These are phyloP conservation scores for Tetrahymena elliotti DNA, from an alignment of 73 alveolate species.

Conservation along the genomic window DNA sequence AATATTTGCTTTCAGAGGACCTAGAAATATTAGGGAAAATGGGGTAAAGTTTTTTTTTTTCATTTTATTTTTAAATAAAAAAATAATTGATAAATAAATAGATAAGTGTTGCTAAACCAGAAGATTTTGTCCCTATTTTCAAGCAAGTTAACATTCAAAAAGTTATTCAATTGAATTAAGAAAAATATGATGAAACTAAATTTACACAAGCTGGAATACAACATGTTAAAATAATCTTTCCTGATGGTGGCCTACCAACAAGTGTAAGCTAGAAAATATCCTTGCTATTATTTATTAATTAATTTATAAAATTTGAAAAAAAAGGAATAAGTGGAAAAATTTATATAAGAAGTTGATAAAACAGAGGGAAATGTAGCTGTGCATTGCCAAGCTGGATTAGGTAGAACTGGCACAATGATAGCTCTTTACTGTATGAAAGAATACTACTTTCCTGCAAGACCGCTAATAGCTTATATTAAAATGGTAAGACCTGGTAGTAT, in stretches of 20 bases:
- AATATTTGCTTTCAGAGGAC: background rate
- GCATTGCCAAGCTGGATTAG: slow-evolving; percentile 97
- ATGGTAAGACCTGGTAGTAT: slow-evolving; percentile 83
- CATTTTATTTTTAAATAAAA: background rate
- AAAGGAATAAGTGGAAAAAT: background rate
- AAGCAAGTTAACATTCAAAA: background rate
- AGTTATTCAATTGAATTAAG: background rate
- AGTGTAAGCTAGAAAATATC: background rate
- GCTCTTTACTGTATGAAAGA: slow-evolving; percentile 79
- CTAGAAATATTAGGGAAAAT: background rate
- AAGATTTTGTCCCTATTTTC: background rate
- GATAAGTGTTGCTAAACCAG: background rate
- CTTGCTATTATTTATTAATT: background rate
- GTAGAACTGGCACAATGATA: slow-evolving; percentile 94
- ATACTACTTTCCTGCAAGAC: slow-evolving; percentile 74
- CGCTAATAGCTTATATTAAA: slow-evolving; percentile 74
- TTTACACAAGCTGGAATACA: background rate
- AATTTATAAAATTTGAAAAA: background rate
- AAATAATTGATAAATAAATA: background rate
- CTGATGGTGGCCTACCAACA: background rate
- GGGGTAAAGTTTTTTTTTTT: background rate
- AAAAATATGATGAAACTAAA: background rate
- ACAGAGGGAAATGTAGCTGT: slow-evolving; percentile 85
- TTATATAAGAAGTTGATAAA: slow-evolving; percentile 56
- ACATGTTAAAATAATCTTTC: background rate